A percentile compares a stretch with the other conserved stretches of the same genome.
Evolutionary conservation across 345 rosid species (phyloP).

Genomic region (Conringia planisiliqua): DNA sequence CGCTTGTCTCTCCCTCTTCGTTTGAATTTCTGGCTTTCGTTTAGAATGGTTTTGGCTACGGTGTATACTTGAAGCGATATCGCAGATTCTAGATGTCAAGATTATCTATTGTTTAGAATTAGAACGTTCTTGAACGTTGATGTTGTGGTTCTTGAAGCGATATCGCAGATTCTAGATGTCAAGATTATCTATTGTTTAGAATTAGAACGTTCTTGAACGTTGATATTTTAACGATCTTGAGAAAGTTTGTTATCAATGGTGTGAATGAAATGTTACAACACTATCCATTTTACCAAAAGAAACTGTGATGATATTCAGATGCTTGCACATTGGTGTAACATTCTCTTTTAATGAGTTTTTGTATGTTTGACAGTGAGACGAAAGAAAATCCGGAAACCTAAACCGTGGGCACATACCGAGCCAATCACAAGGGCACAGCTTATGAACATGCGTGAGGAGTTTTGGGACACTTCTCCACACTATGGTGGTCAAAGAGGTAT

Average conservation of each 20-base stretch:
- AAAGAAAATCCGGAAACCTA: constrained; percentile 50
- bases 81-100: too few species aligned
- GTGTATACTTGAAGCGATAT: too few species aligned
- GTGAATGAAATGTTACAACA: background rate
- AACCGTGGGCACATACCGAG: constrained; percentile 69
- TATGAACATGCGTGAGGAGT: constrained; percentile 65
- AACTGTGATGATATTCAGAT: background rate
- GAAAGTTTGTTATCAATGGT: background rate
- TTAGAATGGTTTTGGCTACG: too few species aligned
- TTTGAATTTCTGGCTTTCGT: background rate
- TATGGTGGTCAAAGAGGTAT: constrained; percentile 78
- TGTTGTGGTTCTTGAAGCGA: too few species aligned
- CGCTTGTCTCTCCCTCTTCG: too few species aligned
- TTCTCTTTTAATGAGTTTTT: background rate
- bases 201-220: background rate
- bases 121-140: background rate
- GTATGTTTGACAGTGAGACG: constrained; percentile 20
- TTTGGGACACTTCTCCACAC: constrained; percentile 85
- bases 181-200: background rate
- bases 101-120: background rate
- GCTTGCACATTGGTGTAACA: background rate
- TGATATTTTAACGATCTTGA: background rate
- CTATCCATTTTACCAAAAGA: too few species aligned
- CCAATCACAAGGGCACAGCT: constrained; percentile 67
- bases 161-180: too few species aligned